These are phyloP conservation scores for Suillus luteus DNA, from an alignment of 768 basidiomycete genomes.

Conservation along the genomic window DNA sequence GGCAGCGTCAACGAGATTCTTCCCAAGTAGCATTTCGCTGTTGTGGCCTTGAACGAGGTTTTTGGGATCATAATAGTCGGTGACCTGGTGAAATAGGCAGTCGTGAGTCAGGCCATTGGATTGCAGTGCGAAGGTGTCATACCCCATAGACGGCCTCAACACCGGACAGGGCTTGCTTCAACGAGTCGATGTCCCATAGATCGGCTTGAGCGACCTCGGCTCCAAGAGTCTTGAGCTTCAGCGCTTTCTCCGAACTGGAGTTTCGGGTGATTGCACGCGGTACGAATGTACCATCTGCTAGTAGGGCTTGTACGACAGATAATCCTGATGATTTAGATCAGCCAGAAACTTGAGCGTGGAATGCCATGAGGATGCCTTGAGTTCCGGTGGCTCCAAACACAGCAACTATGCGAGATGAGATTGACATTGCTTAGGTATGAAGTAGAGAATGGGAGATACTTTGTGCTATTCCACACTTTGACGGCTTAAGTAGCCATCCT, in stretches of 20 bases:
- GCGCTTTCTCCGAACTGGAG: slow-evolving; percentile 26
- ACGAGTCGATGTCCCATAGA: slow-evolving; percentile 26
- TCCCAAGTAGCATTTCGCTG: slow-evolving; percentile 29
- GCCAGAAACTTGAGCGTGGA: not conserved
- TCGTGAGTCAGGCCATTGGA: not conserved
- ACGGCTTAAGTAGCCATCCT: slow-evolving; percentile 8
- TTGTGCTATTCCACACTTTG: not conserved
- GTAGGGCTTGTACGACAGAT: slow-evolving; percentile 24
- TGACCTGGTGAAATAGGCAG: slow-evolving; percentile 22
- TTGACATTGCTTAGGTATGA: slow-evolving; percentile 17
- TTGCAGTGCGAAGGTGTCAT: not conserved
- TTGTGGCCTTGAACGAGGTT: slow-evolving; percentile 17
- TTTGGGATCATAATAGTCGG: slow-evolving; percentile 28
- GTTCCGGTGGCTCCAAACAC: slow-evolving; percentile 40
- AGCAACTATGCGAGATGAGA: slow-evolving; percentile 28
- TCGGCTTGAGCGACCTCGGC: slow-evolving; percentile 28
- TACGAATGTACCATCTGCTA: slow-evolving; percentile 22
- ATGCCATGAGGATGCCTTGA: slow-evolving; percentile 26
- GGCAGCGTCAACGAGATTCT: slow-evolving; percentile 33
- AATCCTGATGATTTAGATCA: slow-evolving; percentile 21
- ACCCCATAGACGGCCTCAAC: slow-evolving; percentile 37
- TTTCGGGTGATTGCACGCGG: slow-evolving; percentile 38
- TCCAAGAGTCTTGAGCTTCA: slow-evolving; percentile 25
- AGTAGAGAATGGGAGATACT: not conserved
- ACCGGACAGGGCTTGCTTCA: slow-evolving; percentile 29